Base-by-base conservation (phyloP, 2,329 filamentous ascomycete genomes). In the Cytospora chrysosperma region DNA sequence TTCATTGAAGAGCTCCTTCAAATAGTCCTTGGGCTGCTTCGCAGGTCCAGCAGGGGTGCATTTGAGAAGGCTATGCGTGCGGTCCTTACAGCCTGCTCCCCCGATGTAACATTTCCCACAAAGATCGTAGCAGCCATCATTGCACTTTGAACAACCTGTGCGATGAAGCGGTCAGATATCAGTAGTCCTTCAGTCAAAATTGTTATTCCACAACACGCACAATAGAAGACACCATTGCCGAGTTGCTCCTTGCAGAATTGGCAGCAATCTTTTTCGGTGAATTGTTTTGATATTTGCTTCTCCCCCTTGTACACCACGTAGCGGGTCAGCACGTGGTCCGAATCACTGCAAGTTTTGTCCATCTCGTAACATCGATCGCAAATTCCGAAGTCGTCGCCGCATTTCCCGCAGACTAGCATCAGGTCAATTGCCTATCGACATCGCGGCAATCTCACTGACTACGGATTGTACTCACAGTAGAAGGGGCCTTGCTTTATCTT, bases 331-430 rank as follows among this genome's bases (percentile, higher is more conserved):
- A 65, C 32, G 21, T 65, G 63, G 7, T 28, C 27, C 8, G 56
- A 26, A 24, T 65, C 27, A 19, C 52, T 34, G 30, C 63, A 65
- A 2, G n/a, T 51, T 26, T 32, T 59, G 17, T 65, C 63, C 59
- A 65, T 59, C 12, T 59, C 63, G 21, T 63, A 65, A 7, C 63
- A 65, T 4, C 59, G 63, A 34, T 65, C 63, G 26, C 63, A 65
- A 21, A 65, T 59, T 13, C 56, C 55, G 9, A 37, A 53, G 9
- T 65, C 34, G 9, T 65, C 59, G n/a, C 47, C 49, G 32, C 61
- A 62, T 19, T 61, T 40, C 37, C 49, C 52, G n/a, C 63, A 65
- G 55, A 55, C 63, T 65, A 24, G 9, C 32, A 24, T 2, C n/a
- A 24, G n/a, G 50, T 63, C 32, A 63, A 59, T 19, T n/a, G 15